Conservation (phyloP, 1,284 basidiomycete genomes). For the Lignosus rhinocerotis region DNA sequence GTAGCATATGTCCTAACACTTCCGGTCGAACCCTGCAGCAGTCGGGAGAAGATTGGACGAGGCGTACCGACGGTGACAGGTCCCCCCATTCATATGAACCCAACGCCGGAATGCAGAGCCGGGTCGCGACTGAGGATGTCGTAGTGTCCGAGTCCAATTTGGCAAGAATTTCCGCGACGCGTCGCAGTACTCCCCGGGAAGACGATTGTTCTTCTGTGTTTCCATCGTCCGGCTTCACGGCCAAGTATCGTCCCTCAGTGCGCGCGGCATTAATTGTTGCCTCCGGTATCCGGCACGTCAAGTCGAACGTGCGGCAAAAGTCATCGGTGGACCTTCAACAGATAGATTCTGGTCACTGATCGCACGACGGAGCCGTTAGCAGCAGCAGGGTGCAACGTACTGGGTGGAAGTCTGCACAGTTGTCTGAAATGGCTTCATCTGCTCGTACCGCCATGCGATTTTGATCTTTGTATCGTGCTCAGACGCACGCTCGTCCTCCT, state of each 20-base stretch:
- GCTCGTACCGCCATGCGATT: constrained; percentile 96
- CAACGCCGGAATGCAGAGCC: constrained; percentile 72
- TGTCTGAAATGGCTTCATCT: constrained; percentile 90
- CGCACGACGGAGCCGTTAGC: constrained; percentile 4
- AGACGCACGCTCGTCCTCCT: constrained; percentile 37
- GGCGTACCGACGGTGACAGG: constrained; percentile 47
- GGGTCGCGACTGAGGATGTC: constrained; percentile 40
- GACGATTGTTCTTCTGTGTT: constrained; percentile 6
- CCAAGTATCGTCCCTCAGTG: constrained; percentile 38
- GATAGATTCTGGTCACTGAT: constrained; percentile 19
- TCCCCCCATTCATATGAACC: constrained; percentile 77
- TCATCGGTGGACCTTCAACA: constrained; percentile 50
- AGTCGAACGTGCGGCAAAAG: constrained; percentile 74
- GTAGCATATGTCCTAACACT: constrained; percentile 59
- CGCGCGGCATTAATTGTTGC: constrained; percentile 47
- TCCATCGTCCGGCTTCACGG: constrained; percentile 30
- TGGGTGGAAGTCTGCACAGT: constrained; percentile 57
- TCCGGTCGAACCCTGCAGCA: constrained; percentile 4
- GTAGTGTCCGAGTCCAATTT: constrained; percentile 12
- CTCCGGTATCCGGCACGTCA: constrained; percentile 60
- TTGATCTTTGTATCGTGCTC: constrained; percentile 61
- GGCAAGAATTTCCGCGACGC: constrained; percentile 23
- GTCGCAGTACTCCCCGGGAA: constrained; percentile 18
- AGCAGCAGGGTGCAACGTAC: constrained; percentile 47
- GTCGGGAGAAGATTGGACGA: constrained; percentile 1